Base-by-base conservation (phyloP, 2,329 filamentous ascomycete species). In the Curvularia sp. region DNA sequence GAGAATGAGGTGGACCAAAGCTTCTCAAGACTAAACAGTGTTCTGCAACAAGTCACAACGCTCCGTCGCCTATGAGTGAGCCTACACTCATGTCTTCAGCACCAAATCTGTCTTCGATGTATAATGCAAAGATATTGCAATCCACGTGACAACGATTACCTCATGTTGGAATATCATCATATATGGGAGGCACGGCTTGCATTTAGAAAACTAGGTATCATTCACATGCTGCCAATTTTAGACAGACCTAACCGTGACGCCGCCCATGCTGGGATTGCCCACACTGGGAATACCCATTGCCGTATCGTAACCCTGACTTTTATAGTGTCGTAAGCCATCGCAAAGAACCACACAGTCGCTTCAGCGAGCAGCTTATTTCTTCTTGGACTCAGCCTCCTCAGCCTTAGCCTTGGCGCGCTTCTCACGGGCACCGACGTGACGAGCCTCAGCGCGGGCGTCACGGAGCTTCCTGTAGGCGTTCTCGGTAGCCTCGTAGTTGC, bases 331-430 rank as follows among this genome's bases (percentile, higher is more conserved):
- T 69, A 64, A 73, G 65, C 64, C 66, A 72, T 70, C 61, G 61
- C 62, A 67, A 60, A 64, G 62, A 65, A 64, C 62, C 63, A 52
- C 64, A 58, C 60, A 55, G 60, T 55, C 49, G 63, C 55, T 57
- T 61, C 33, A 49, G 58, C 52, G 57, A 57, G 54, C 49, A 67
- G 62, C 74, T 73, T 93, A 94, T 89, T 95, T 94, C 90, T 94
- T 94, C 82, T 88, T 87, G 70, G 81, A 77, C 77, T 84, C 85
- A 80, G 90, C 90, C 78, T 90, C 91, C 79, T 93, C 91, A 74
- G 89, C 90, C 85, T 90, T 94, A 76, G 92, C 91, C 86, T 89
- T 91, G 74, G 86, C 89, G 78, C 95, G 89, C 93, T 98, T 98
- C 87, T 96, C 93, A 80, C 93, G 89, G 77, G 86, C 86, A 83